Conservation (phyloP, 2,329 filamentous ascomycete genomes). For the Hymenoscyphus albidus region DNA sequence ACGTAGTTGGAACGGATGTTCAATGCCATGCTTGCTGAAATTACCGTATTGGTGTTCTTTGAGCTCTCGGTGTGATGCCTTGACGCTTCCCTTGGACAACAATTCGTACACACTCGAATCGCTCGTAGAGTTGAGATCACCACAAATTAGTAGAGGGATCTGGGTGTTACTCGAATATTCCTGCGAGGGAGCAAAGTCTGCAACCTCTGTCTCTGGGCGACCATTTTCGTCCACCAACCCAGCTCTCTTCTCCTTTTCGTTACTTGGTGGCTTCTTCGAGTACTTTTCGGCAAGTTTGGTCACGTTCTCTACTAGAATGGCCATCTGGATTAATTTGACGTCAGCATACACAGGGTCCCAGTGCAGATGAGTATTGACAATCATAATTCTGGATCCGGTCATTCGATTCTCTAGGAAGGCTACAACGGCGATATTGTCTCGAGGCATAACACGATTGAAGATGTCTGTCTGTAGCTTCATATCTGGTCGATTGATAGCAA, state of each 20-base stretch:
- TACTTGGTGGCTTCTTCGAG: slow-evolving; percentile 71
- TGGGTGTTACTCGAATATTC: slow-evolving; percentile 83
- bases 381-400: slow-evolving; percentile 86
- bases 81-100: slow-evolving; percentile 73
- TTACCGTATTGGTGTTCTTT: slow-evolving; percentile 82
- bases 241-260: slow-evolving; percentile 60
- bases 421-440: slow-evolving; percentile 92
- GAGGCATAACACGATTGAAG: slow-evolving; percentile 97
- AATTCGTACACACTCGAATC: slow-evolving; percentile 91
- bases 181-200: slow-evolving; percentile 70
- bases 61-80: slow-evolving; percentile 76
- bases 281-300: slow-evolving; percentile 84
- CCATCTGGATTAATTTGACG: slow-evolving; percentile 94
- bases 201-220: slow-evolving; percentile 48
- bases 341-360: slow-evolving; percentile 91
- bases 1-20: slow-evolving; percentile 89
- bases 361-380: slow-evolving; percentile 90
- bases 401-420: slow-evolving; percentile 88
- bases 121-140: slow-evolving; percentile 90
- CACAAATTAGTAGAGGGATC: slow-evolving; percentile 86
- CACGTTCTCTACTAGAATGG: slow-evolving; percentile 89
- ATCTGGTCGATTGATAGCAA: slow-evolving; percentile 89
- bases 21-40: slow-evolving; percentile 87
- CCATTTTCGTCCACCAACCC: slow-evolving; percentile 39
- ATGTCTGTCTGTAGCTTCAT: slow-evolving; percentile 98